Conservation (phyloP, 106 monocot genomes). For the Dioscorea alata region DNA sequence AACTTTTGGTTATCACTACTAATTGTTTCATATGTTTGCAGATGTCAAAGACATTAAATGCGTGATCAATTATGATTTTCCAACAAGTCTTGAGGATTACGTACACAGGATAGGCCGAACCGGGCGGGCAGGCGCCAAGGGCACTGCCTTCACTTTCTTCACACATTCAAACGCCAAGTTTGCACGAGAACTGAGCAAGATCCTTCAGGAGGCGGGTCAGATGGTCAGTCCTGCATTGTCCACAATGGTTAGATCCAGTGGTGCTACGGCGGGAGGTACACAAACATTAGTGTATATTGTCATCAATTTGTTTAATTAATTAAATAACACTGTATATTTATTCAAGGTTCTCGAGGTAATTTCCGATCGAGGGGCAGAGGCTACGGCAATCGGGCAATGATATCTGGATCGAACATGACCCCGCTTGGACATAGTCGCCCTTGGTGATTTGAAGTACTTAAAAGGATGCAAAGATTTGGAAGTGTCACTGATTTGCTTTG, state of each 20-base stretch:
- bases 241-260: slow-evolving; percentile 36
- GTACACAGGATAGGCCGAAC: slow-evolving; percentile 97
- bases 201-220: slow-evolving; percentile 86
- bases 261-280: slow-evolving; percentile 26
- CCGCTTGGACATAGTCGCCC: slow-evolving; percentile 39
- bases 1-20: not conserved
- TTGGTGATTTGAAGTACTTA: not conserved
- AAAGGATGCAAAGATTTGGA: too few relatives aligned
- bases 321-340: not conserved
- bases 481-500: too few relatives aligned
- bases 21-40: slow-evolving; percentile 25
- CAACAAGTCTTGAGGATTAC: slow-evolving; percentile 88
- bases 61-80: slow-evolving; percentile 98
- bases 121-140: slow-evolving; percentile 92
- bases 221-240: slow-evolving; percentile 53
- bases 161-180: slow-evolving; percentile 59
- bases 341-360: slow-evolving; percentile 41
- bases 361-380: slow-evolving; percentile 64
- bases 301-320: not conserved
- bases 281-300: not conserved
- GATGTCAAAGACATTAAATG: slow-evolving; percentile 99
- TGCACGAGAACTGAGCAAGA: slow-evolving; percentile 72
- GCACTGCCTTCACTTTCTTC: slow-evolving; percentile 79
- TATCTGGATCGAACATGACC: slow-evolving; percentile 57
- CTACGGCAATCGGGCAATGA: slow-evolving; percentile 27